Evolutionary conservation across 352 stramenopile genomes (phyloP).

Genomic region (Globisporangium heterothallicum): DNA sequence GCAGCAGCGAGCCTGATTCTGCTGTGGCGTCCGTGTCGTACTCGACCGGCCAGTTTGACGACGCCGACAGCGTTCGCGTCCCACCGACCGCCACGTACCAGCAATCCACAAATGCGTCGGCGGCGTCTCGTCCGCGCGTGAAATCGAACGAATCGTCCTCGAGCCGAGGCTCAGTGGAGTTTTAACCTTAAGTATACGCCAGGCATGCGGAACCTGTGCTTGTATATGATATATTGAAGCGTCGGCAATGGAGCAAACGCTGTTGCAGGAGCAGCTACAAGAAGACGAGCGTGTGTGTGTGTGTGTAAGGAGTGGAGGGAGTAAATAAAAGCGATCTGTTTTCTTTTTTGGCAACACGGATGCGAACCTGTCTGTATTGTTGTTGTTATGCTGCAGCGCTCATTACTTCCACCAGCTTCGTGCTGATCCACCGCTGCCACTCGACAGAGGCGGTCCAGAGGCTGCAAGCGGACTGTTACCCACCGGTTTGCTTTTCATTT

Average conservation of each 20-base stretch:
- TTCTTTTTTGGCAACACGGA: too few species aligned
- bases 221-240: too few species aligned
- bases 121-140: slow-evolving; percentile 12
- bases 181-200: too few species aligned
- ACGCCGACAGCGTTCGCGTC: slow-evolving; percentile 16
- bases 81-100: slow-evolving; percentile 4
- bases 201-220: too few species aligned
- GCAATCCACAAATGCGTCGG: neutral
- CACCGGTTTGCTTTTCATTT: slow-evolving; percentile 37
- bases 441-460: slow-evolving; percentile 19
- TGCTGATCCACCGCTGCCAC: slow-evolving; percentile 5
- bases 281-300: slow-evolving; percentile 1
- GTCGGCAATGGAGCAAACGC: too few species aligned
- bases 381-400: neutral
- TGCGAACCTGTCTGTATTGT: too few species aligned
- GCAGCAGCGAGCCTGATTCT: slow-evolving; percentile 14
- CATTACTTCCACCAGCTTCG: slow-evolving; percentile 10
- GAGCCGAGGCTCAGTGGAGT: slow-evolving; percentile 50
- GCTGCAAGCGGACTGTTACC: slow-evolving; percentile 5
- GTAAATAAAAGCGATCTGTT: too few species aligned
- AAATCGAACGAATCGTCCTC: slow-evolving; percentile 15
- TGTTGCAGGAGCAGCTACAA: too few species aligned
- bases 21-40: slow-evolving; percentile 8
- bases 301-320: too few species aligned
- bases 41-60: slow-evolving; percentile 42